A percentile compares a stretch with the other conserved stretches of the same genome.
phyloP scores from a whole-genome alignment of 176 grass and related monocot genomes.

The Lolium multiflorum region DNA sequence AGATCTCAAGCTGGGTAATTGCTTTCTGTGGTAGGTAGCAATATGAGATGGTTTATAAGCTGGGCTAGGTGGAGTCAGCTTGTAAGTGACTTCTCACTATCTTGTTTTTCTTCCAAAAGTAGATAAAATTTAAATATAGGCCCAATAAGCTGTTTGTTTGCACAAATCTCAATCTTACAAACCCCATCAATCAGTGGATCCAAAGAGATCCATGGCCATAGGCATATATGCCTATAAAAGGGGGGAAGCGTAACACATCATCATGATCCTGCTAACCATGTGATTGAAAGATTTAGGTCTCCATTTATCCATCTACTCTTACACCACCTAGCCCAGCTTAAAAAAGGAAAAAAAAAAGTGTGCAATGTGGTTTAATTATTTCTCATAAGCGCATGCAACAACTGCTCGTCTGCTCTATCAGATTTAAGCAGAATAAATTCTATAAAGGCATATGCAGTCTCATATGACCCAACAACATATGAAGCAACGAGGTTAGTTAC shows the following conservation, averaged over 20 bases:
- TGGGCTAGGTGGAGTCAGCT: neutral
- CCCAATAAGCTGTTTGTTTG: neutral
- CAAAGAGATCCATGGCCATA: neutral
- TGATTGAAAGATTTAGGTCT: neutral
- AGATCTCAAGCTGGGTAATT: neutral
- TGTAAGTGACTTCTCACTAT: neutral
- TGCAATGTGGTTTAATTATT: neutral
- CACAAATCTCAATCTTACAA: neutral
- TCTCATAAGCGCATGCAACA: neutral
- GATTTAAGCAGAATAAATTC: neutral
- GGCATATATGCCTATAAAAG: neutral
- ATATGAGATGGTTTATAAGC: neutral
- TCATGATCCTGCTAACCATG: neutral
- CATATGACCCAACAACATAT: conserved; percentile 7
- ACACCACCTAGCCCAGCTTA: neutral
- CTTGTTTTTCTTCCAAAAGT: neutral
- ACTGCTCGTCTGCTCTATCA: neutral
- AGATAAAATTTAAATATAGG: neutral
- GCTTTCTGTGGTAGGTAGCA: neutral
- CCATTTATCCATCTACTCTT: neutral
- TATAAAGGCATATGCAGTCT: neutral
- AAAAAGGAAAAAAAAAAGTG: neutral
- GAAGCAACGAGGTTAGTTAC: neutral
- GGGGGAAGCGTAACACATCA: neutral
- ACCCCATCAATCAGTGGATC: neutral